A percentile compares a stretch with the other conserved stretches of the same genome.
Conservation (phyloP, 176 grass and related monocot species). For the Cenchrus purpureus region DNA sequence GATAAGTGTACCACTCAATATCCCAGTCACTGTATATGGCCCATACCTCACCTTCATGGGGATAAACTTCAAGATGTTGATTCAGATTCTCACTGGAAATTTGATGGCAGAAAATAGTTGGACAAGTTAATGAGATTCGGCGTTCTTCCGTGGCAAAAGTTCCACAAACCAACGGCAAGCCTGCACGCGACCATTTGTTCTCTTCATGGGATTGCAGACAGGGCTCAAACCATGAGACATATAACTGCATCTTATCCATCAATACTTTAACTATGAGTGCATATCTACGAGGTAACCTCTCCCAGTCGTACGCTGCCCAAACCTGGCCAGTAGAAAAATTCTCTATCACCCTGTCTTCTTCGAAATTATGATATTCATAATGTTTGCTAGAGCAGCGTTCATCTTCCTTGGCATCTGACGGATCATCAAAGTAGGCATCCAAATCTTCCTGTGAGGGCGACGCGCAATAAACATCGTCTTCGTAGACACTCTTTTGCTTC, state of each 20-base stretch:
- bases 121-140: constrained; percentile 34
- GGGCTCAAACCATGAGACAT: constrained; percentile 72
- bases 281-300: constrained; percentile 65
- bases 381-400: constrained; percentile 13
- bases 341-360: constrained; percentile 29
- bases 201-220: constrained; percentile 57
- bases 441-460: constrained; percentile 33
- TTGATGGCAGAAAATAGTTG: constrained; percentile 57
- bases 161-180: constrained; percentile 71
- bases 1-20: constrained; percentile 57
- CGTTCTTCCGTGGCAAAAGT: constrained; percentile 50
- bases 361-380: constrained; percentile 60
- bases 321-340: constrained; percentile 60
- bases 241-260: constrained; percentile 52
- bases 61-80: constrained; percentile 63
- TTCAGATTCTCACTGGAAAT: constrained; percentile 40
- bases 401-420: background rate
- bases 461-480: constrained; percentile 16
- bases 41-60: constrained; percentile 66
- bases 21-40: constrained; percentile 75
- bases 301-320: constrained; percentile 72
- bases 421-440: constrained; percentile 29
- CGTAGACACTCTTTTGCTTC: constrained; percentile 42
- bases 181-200: constrained; percentile 57
- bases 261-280: constrained; percentile 52